Evolutionary conservation across 257 asterid genomes (phyloP).

Genomic region (Solanum etuberosum): DNA sequence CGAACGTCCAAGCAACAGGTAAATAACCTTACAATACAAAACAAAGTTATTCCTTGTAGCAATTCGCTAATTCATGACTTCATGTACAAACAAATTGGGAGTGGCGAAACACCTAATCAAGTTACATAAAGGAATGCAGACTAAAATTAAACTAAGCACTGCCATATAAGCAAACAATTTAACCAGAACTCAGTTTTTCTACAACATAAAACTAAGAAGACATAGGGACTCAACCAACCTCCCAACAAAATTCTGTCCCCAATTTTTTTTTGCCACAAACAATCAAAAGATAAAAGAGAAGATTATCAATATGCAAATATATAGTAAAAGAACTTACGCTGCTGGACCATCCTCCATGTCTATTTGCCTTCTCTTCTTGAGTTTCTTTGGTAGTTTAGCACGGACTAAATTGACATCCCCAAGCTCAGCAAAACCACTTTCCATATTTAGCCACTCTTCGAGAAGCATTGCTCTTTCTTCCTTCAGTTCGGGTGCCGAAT

Average conservation of each 20-base stretch:
- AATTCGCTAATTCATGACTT: background rate
- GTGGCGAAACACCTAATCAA: background rate
- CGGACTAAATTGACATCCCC: conserved; percentile 69
- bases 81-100: background rate
- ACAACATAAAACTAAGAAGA: background rate
- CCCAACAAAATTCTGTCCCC: no score
- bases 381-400: conserved; percentile 78
- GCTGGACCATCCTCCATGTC: conserved; percentile 84
- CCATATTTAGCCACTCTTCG: conserved; percentile 78
- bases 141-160: background rate
- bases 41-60: background rate
- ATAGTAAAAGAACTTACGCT: conserved; percentile 36
- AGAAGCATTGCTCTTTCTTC: conserved; percentile 93
- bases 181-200: background rate
- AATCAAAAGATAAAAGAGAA: background rate
- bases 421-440: conserved; percentile 62
- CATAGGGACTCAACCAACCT: background rate
- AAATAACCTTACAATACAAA: background rate
- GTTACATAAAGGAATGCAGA: background rate
- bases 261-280: background rate
- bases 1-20: background rate
- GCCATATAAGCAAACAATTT: background rate
- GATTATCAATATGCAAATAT: background rate
- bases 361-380: conserved; percentile 73
- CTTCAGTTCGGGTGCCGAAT: conserved; percentile 71